Base-by-base conservation (phyloP, 176 grass and related monocot species). In the Cymbopogon citratus region DNA sequence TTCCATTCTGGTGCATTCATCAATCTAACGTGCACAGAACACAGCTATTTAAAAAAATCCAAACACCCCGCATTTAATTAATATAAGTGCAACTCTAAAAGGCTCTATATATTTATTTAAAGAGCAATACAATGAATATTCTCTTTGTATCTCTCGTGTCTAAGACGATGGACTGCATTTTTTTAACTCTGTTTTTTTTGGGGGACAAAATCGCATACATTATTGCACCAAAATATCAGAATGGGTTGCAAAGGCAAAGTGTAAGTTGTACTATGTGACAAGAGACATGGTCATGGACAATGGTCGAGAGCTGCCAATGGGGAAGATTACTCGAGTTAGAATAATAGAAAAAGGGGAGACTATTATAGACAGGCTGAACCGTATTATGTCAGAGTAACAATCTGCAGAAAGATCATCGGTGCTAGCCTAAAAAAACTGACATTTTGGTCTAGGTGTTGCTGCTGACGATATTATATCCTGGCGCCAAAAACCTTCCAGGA, bases 401-500 rank as follows among this genome's bases (percentile, higher is more conserved):
- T 73, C 43, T 15, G 75, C 41, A 12, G 5, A 64, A 43, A 40
- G 23, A 23, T 76, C 24, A 15, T 41, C 23, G 21, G 67, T 63
- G 74, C 1, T 26, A 5, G 21, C 33, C 61, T 62, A 63, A 56
- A 3, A 67, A 69, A 84, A 57, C 18, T 16, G 48, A 18, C 61
- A 71, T 63, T 44, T 64, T 28, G 27, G 19, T 63, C 31, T 74
- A 52, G 23, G 23, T 23, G 23, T 23, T 72, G 38, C 19, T 12
- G 5, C 27, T 24, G 28, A 33, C 4, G n/a, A 73, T 5, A 71
- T 44, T 75, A 19, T 82, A 36, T 74, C 93, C 84, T 98, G 95
- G 72, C 35, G 35, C 35, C 35, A 36, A 6, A 36, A 33, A 33
- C 31, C 31, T 33, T 33, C 31, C 2, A 33, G 31, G 1, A 33